A percentile compares a stretch with the other conserved stretches of the same genome.
phyloP scores from a whole-genome alignment of 805 yeast species.

The Starmera dryadoides region DNA sequence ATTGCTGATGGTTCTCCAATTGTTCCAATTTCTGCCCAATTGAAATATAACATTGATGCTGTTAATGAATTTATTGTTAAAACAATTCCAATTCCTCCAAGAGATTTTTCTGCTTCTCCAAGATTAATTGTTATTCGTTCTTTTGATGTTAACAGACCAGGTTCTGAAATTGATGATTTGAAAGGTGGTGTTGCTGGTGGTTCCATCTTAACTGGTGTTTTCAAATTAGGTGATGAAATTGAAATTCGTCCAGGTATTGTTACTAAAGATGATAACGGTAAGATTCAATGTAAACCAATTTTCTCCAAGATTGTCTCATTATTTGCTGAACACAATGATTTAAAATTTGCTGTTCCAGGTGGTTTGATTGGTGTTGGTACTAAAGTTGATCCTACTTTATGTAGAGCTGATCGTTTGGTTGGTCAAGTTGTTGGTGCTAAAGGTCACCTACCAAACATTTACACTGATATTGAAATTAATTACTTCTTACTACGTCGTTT shows the following conservation, averaged over 20 bases:
- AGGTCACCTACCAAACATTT: slow-evolving; percentile 92
- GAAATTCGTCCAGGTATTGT: slow-evolving; percentile 99
- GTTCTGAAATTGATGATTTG: slow-evolving; percentile 92
- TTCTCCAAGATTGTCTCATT: slow-evolving; percentile 89
- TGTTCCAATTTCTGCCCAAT: slow-evolving; percentile 97
- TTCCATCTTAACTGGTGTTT: slow-evolving; percentile 93
- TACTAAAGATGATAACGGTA: slow-evolving; percentile 81
- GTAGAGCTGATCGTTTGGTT: slow-evolving; percentile 98
- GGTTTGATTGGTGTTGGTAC: slow-evolving; percentile 99
- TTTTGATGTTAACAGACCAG: slow-evolving; percentile 98
- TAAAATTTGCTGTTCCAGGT: slow-evolving; percentile 99
- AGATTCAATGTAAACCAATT: slow-evolving; percentile 92
- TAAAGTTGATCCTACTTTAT: slow-evolving; percentile 94
- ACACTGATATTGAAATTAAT: slow-evolving; percentile 95
- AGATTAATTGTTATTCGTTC: slow-evolving; percentile 95
- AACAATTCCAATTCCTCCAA: slow-evolving; percentile 90
- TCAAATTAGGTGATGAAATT: slow-evolving; percentile 94
- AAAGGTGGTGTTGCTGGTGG: slow-evolving; percentile 99
- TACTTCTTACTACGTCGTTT: slow-evolving; percentile 94
- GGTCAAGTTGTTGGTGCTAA: slow-evolving; percentile 99
- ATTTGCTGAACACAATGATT: slow-evolving; percentile 95
- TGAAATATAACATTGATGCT: slow-evolving; percentile 97
- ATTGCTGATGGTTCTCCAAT: slow-evolving; percentile 99
- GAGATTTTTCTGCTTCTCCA: slow-evolving; percentile 93
- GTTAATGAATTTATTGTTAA: slow-evolving; percentile 95